Base-by-base conservation (phyloP, 176 grass and related monocot species). In the Poa pratensis region DNA sequence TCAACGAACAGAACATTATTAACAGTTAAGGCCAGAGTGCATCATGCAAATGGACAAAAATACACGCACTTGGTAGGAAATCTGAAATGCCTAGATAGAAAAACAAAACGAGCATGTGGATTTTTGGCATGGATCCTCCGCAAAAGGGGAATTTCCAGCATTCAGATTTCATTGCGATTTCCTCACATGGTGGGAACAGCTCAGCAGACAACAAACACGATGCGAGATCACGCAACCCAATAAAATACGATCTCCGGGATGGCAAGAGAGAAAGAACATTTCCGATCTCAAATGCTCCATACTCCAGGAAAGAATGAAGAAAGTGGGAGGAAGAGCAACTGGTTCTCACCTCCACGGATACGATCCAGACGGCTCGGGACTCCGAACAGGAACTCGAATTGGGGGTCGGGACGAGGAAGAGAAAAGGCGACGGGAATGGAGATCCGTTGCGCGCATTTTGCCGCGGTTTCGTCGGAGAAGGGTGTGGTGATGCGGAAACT, bases 381-480 rank as follows among this genome's bases (percentile, higher is more conserved):
- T 55, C 20, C 35, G 57, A 32, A 28, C 28, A 23, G 15, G 51
- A 64, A n/a, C 9, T 55, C 83, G 60, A 68, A 18, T 20, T 43
- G n/a, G 3, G 27, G 63, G 50, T 9, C 11, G 20, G 27, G 63
- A 59, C 9, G 37, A 49, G 48, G n/a, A 28, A 30, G 2, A 60
- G 62, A 9, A n/a, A n/a, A 12, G 19, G 19, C 19, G 53, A 16
- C 20, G 26, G 55, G 82, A 78, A 82, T 66, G 88, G 79, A 46
- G 5, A 73, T 48, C 54, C 59, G 24, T 22, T 11, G 37, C 17
- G 35, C 26, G 67, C 79, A 60, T 74, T 75, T 87, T 68, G 75
- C 74, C 22, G 80, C 80, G 80, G 74, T 73, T 83, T 87, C 26
- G 57, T 66, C 70, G 55, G 88, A 64, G 51, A 20, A 28, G 23